phyloP scores from a whole-genome alignment of 768 basidiomycete species.

The Tephrocybe sp. region DNA sequence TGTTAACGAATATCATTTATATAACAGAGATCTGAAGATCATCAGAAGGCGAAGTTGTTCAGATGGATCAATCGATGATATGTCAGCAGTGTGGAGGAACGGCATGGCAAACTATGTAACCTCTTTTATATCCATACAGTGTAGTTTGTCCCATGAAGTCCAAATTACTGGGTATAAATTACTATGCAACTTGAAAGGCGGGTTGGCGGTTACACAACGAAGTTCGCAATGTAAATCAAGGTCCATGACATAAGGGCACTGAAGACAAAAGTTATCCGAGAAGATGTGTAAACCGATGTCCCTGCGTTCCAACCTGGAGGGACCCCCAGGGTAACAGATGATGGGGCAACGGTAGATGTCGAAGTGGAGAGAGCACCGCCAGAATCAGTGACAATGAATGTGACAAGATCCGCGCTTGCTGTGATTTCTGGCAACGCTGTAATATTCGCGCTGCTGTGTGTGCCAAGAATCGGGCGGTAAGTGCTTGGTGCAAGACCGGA shows the following conservation, averaged over 20 bases:
- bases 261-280: slow-evolving; percentile 13
- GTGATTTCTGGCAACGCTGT: slow-evolving; percentile 58
- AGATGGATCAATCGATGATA: too few species aligned
- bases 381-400: slow-evolving; percentile 55
- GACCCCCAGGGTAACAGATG: slow-evolving; percentile 55
- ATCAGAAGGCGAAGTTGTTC: too few species aligned
- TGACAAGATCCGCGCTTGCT: slow-evolving; percentile 47
- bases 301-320: slow-evolving; percentile 57
- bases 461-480: slow-evolving; percentile 56
- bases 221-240: slow-evolving; percentile 16
- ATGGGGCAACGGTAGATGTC: slow-evolving; percentile 42
- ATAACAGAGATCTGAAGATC: too few species aligned
- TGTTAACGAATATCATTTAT: too few species aligned
- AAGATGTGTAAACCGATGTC: slow-evolving; percentile 10
- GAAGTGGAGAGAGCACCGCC: slow-evolving; percentile 52
- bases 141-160: background rate
- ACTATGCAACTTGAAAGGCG: background rate
- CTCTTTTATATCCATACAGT: too few species aligned
- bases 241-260: slow-evolving; percentile 16
- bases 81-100: too few species aligned
- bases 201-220: slow-evolving; percentile 4
- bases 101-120: too few species aligned
- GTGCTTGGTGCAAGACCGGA: slow-evolving; percentile 72
- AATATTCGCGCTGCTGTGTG: slow-evolving; percentile 34
- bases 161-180: background rate